These are phyloP conservation scores for Tuber aestivum DNA, from an alignment of 495 filamentous ascomycete genomes.

Conservation along the genomic window DNA sequence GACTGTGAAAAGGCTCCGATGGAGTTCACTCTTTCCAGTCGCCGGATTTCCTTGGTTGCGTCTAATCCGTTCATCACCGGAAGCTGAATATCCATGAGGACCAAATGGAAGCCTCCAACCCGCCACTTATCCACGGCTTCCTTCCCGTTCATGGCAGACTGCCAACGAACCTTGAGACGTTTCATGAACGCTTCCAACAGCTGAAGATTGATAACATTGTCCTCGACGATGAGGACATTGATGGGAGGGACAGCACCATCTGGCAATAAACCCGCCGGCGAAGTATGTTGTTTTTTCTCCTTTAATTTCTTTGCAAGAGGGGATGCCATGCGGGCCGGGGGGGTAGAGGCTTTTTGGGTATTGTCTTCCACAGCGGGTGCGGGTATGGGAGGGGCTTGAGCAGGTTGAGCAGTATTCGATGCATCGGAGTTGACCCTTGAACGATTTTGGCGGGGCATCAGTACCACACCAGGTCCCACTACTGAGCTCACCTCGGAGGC, in stretches of 20 bases:
- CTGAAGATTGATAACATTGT: constrained; percentile 94
- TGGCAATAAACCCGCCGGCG: constrained; percentile 57
- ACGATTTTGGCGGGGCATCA: constrained; percentile 36
- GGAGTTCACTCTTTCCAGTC: constrained; percentile 79
- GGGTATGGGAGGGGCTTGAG: constrained; percentile 53
- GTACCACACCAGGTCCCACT: constrained; percentile 21
- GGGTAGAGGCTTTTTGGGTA: constrained; percentile 49
- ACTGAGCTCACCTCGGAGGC: constrained; percentile 8
- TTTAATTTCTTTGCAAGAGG: constrained; percentile 56
- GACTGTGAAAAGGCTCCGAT: constrained; percentile 60
- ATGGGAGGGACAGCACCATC: constrained; percentile 88
- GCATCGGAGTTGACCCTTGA: constrained; percentile 39
- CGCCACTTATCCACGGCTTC: constrained; percentile 93
- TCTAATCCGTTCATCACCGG: constrained; percentile 96
- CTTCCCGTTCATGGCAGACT: constrained; percentile 87
- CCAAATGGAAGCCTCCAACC: constrained; percentile 88
- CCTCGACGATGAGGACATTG: constrained; percentile 95
- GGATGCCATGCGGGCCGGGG: constrained; percentile 57
- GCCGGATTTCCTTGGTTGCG: constrained; percentile 91
- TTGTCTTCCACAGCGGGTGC: constrained; percentile 53
- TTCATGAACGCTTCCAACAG: constrained; percentile 95
- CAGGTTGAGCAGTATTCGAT: constrained; percentile 37
- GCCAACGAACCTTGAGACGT: constrained; percentile 93
- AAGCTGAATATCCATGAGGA: constrained; percentile 97
- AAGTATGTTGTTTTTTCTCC: constrained; percentile 48